These are phyloP conservation scores for Carex scoparia DNA, from an alignment of 176 grass and related monocot species.

Conservation along the genomic window DNA sequence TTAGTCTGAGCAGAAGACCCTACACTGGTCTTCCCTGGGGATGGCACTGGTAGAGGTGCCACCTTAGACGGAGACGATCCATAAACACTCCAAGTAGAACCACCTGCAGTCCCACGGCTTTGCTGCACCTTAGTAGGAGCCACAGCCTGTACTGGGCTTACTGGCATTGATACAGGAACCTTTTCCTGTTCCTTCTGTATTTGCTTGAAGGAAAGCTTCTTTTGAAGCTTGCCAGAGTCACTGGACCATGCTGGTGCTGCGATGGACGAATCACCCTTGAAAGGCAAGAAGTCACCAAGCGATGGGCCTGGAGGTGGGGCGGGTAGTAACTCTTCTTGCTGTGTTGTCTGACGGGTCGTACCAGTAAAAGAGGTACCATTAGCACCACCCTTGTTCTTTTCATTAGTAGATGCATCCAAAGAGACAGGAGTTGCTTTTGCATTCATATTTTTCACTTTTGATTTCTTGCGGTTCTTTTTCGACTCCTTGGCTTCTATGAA, in stretches of 20 bases:
- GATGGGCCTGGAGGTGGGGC: constrained; percentile 68
- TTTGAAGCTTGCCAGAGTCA: constrained; percentile 65
- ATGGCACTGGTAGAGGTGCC: constrained; percentile 8
- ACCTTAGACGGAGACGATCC: constrained; percentile 75
- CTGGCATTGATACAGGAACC: constrained; percentile 38
- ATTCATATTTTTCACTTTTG: constrained; percentile 58
- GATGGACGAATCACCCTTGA: constrained; percentile 63
- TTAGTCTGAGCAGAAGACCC: constrained; percentile 50
- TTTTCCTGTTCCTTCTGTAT: constrained; percentile 89
- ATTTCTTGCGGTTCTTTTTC: constrained; percentile 85
- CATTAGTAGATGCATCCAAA: constrained; percentile 38
- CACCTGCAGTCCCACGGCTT: constrained; percentile 44
- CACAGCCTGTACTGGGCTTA: constrained; percentile 34
- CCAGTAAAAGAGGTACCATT: constrained; percentile 42
- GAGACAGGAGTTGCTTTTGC: constrained; percentile 46
- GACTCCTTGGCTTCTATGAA: constrained; percentile 98
- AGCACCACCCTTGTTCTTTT: constrained; percentile 16
- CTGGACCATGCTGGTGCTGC: constrained; percentile 79
- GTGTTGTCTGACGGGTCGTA: constrained; percentile 40
- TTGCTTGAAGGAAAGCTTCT: constrained; percentile 66
- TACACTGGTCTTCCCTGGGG: constrained; percentile 47
- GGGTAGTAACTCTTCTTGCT: constrained; percentile 58
- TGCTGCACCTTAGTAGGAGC: constrained; percentile 36
- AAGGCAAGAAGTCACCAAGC: constrained; percentile 88
- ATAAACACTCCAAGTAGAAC: constrained; percentile 65